Percentiles rank a stretch among this genome's conserved stretches.
Conservation (phyloP, 306 rosid genomes). For the Glycine tomentella region DNA sequence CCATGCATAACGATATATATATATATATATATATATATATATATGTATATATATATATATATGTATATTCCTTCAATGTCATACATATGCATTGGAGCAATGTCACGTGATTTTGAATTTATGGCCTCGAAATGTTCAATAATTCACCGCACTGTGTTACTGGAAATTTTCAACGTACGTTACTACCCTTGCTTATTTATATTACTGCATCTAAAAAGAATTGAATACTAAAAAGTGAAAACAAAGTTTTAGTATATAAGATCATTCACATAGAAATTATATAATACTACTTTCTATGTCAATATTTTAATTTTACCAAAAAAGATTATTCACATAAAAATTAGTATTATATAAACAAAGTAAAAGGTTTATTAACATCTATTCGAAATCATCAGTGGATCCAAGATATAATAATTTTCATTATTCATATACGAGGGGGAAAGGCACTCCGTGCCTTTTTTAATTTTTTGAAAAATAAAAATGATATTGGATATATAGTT, state of each 20-base stretch:
- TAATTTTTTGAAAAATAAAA: no score
- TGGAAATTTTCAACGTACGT: background rate
- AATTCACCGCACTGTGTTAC: background rate
- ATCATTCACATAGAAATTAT: no score
- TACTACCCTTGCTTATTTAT: background rate
- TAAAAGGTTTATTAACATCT: background rate
- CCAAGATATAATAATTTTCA: background rate
- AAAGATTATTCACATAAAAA: no score
- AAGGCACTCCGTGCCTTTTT: no score
- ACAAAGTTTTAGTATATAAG: no score
- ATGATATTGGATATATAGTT: no score
- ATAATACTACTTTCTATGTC: no score
- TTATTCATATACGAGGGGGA: background rate
- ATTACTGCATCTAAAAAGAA: background rate
- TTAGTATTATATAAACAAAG: no score
- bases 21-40: no score
- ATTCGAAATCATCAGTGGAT: background rate
- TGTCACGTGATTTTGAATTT: background rate
- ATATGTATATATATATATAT: no score
- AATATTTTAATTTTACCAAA: no score
- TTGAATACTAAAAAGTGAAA: no score
- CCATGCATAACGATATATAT: background rate
- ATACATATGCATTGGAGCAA: background rate
- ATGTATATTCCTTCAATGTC: background rate
- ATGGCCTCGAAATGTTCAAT: background rate